These are phyloP conservation scores for Fusarium brachygibbosum DNA, from an alignment of 2,329 filamentous ascomycete species.

Conservation along the genomic window DNA sequence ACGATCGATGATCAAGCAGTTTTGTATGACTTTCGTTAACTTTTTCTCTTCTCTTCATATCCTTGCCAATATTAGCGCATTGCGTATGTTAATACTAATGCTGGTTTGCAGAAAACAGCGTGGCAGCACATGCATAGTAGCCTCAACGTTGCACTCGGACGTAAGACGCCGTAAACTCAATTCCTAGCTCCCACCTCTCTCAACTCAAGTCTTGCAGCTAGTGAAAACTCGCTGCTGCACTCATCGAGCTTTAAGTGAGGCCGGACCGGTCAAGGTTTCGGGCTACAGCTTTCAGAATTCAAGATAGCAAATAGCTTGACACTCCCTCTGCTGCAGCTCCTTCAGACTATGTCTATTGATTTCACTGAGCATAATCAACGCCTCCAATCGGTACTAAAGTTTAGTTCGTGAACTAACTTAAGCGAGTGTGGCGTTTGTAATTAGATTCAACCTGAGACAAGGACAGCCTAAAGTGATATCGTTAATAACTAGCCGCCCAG, in stretches of 20 bases:
- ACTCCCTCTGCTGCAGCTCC: not conserved
- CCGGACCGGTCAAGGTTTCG: not conserved
- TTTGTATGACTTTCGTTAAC: constrained; percentile 6
- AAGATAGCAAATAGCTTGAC: not conserved
- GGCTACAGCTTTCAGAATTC: not conserved
- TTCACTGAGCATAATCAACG: constrained; percentile 12
- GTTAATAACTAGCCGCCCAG: not conserved
- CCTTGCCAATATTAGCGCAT: constrained; percentile 19
- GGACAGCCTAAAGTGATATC: not conserved
- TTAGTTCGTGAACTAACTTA: constrained; percentile 18
- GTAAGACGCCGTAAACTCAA: constrained; percentile 32
- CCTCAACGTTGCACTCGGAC: constrained; percentile 27
- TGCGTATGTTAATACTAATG: constrained; percentile 19
- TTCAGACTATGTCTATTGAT: not conserved
- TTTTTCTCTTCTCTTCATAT: not conserved
- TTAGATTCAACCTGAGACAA: constrained; percentile 41
- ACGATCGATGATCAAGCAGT: constrained; percentile 30
- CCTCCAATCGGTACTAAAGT: not conserved
- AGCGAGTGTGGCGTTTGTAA: constrained; percentile 24
- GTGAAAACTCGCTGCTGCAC: constrained; percentile 1
- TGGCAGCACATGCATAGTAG: constrained; percentile 28
- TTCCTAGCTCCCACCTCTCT: constrained; percentile 13
- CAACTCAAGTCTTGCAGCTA: not conserved
- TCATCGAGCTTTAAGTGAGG: constrained; percentile 11
- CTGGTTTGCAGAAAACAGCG: constrained; percentile 27